Conservation (phyloP, 768 basidiomycete species). For the Gymnopilus dilepis region DNA sequence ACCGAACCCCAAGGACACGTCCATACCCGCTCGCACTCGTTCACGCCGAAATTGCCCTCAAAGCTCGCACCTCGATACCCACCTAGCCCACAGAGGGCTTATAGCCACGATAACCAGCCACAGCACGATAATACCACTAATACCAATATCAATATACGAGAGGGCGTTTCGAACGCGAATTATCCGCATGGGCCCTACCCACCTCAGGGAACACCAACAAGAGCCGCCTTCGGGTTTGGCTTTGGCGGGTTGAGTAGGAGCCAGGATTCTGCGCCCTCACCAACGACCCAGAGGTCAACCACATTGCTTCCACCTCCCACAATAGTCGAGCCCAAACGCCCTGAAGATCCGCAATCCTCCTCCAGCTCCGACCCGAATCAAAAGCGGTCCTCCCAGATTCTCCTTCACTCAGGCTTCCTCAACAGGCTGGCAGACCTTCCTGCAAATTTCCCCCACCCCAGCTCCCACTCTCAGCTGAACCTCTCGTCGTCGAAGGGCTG, state of each 20-base stretch:
- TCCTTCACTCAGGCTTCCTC: slow-evolving; percentile 77
- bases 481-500: slow-evolving; percentile 64
- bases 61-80: slow-evolving; percentile 66
- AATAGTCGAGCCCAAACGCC: slow-evolving; percentile 46
- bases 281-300: slow-evolving; percentile 28
- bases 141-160: neutral
- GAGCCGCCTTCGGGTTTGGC: slow-evolving; percentile 28
- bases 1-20: slow-evolving; percentile 38
- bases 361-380: slow-evolving; percentile 31
- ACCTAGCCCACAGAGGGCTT: slow-evolving; percentile 54
- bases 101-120: slow-evolving; percentile 23
- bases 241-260: slow-evolving; percentile 23
- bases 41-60: slow-evolving; percentile 73
- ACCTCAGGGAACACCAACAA: slow-evolving; percentile 24
- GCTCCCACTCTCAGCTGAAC: slow-evolving; percentile 1
- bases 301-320: slow-evolving; percentile 55
- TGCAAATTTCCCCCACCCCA: slow-evolving; percentile 23
- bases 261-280: slow-evolving; percentile 18
- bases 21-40: slow-evolving; percentile 70
- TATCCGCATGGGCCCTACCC: neutral
- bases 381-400: slow-evolving; percentile 78
- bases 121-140: neutral
- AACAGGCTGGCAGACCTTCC: slow-evolving; percentile 69
- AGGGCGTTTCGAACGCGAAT: neutral
- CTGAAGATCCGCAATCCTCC: slow-evolving; percentile 30